Base-by-base conservation (phyloP, 2,329 filamentous ascomycete genomes). In the Westerdykella sp. region DNA sequence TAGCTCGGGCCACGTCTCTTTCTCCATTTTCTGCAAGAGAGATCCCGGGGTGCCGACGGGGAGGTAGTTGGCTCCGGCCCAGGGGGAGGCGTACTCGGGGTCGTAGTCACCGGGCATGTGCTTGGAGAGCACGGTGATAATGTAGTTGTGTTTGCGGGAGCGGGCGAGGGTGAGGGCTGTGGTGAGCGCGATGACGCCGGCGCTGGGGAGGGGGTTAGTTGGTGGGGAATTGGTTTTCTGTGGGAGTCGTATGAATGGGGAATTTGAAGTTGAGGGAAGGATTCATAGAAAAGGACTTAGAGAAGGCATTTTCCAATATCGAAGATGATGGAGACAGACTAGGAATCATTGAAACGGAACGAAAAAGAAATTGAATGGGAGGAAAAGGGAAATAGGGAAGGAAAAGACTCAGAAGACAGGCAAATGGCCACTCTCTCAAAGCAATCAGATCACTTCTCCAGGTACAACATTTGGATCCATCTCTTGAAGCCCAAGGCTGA, bases 41-140 rank as follows among this genome's bases (percentile, higher is more conserved):
- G 67, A 66, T 35, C 67, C 69, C 39, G 64, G 63, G 46, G 67
- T 68, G 32, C 64, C 68, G 6, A 72, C 67, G 32, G 85, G 87
- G 51, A 87, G 65, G 58, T 81, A 83, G 60, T 91, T 90, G 46
- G 87, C 87, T 11, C 87, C 87, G 12, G 87, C 87, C 84, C 87
- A 94, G 1, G 87, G 87, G 13, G 86, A 93, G 3, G 87, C 84
- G 65, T 95, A 95, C 73, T 94, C 86, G 50, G 89, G 83, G 55
- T 94, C 85, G 66, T 91, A 94, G 70, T 95, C 89, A 21, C 90
- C 89, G 0, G 89, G 89, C 87, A 95, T 93, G 63, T 94, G 85
- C 63, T 93, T 94, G 11, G 85, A 81, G 31, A 88, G 73, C 37
- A 94, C 73, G 0, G 85, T 89, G 50, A 94, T 69, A 11, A 5